Percentiles rank a stretch among this genome's conserved stretches.
Conservation (phyloP, 371 early-diverging fungal genomes). For the Rhizopus sp. region DNA sequence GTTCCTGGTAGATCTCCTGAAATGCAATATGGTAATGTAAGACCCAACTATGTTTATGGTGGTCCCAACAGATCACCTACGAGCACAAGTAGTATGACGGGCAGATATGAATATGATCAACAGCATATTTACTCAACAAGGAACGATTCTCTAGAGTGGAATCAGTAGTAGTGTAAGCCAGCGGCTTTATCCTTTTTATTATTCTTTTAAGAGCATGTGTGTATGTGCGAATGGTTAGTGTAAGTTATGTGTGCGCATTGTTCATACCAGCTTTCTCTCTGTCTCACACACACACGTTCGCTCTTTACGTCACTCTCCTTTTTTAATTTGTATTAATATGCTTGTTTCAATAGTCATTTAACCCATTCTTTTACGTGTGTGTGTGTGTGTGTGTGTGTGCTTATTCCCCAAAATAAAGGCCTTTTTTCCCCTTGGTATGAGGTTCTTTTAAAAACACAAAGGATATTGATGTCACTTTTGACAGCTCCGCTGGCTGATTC, state of each 20-base stretch:
- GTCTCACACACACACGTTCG: too few species aligned
- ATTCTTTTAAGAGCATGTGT: not conserved
- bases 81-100: slow-evolving; percentile 6
- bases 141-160: slow-evolving; percentile 28
- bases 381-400: too few species aligned
- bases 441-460: too few species aligned
- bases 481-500: not conserved
- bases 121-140: slow-evolving; percentile 21
- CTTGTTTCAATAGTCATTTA: not conserved
- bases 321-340: too few species aligned
- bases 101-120: slow-evolving; percentile 5
- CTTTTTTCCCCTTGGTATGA: not conserved
- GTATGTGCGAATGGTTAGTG: not conserved
- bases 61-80: slow-evolving; percentile 16
- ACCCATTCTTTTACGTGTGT: not conserved
- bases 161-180: slow-evolving; percentile 21
- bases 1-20: slow-evolving; percentile 3
- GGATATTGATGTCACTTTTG: too few species aligned
- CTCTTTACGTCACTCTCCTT: too few species aligned
- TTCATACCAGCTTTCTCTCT: too few species aligned
- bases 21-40: slow-evolving; percentile 21
- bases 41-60: slow-evolving; percentile 9
- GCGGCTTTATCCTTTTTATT: slow-evolving; percentile 6
- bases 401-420: not conserved
- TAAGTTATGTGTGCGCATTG: not conserved